phyloP scores from a whole-genome alignment of 257 asterid species.

The Nicotiana knightiana region DNA sequence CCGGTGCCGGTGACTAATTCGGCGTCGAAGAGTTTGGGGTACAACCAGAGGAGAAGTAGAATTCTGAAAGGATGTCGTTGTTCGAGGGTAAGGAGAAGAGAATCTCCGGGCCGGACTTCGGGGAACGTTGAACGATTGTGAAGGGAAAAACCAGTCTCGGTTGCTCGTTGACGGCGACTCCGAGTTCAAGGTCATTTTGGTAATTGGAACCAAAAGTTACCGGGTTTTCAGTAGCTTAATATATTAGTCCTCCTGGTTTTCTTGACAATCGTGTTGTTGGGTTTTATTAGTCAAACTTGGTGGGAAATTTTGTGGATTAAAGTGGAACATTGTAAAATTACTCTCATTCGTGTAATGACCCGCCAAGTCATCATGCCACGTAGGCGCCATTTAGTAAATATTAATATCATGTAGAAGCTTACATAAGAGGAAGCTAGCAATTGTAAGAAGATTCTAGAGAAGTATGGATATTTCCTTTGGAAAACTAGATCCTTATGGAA shows the following conservation, averaged over 20 bases:
- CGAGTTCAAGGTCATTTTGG: background rate
- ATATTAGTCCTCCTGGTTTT: background rate
- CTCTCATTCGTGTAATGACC: no score
- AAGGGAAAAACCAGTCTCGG: constrained; percentile 76
- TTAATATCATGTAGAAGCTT: no score
- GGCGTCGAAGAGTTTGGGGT: constrained; percentile 32
- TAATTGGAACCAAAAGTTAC: background rate
- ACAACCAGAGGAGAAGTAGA: constrained; percentile 10
- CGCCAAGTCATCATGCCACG: no score
- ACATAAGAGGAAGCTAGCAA: no score
- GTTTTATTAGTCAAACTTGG: no score
- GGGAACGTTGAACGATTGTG: constrained; percentile 38
- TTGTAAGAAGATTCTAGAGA: no score
- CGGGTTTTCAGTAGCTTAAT: background rate
- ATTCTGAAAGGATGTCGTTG: constrained; percentile 22
- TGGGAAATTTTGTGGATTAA: no score
- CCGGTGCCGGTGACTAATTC: constrained; percentile 20
- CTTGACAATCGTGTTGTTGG: background rate
- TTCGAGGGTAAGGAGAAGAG: constrained; percentile 42
- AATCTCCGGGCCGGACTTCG: constrained; percentile 45
- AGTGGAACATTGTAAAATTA: no score
- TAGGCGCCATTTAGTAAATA: no score
- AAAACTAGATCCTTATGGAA: no score
- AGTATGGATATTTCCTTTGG: no score
- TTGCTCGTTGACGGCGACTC: background rate